Percentiles rank a stretch among this genome's conserved stretches.
phyloP scores from a whole-genome alignment of 768 basidiomycete genomes.

The Pulveroboletus frians region DNA sequence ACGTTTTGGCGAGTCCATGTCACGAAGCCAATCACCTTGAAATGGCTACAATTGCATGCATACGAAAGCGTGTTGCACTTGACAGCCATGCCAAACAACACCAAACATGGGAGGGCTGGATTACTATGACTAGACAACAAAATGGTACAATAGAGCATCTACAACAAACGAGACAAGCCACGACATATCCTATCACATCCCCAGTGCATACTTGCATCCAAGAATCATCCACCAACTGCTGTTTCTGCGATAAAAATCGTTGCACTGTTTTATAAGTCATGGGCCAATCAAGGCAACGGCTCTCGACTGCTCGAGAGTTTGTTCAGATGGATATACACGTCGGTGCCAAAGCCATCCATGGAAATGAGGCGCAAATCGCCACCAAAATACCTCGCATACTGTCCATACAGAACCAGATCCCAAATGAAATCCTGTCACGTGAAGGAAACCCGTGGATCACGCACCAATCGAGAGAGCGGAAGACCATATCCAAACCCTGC shows the following conservation, averaged over 20 bases:
- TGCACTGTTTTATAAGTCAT: no score
- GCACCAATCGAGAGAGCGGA: constrained; percentile 81
- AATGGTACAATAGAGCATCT: no score
- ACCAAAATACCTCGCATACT: constrained; percentile 94
- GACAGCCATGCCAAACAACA: constrained; percentile 8
- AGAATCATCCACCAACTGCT: background rate
- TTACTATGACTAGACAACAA: no score
- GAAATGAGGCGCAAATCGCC: constrained; percentile 88
- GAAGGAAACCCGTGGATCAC: constrained; percentile 21
- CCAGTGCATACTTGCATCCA: background rate
- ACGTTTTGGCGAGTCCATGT: constrained; percentile 65
- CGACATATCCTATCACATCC: no score
- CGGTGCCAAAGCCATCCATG: constrained; percentile 95
- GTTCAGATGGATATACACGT: constrained; percentile 89
- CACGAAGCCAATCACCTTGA: constrained; percentile 22
- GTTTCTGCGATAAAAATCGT: background rate
- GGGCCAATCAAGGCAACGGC: constrained; percentile 46
- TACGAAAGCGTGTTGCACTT: constrained; percentile 7
- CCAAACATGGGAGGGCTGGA: constrained; percentile 19
- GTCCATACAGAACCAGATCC: background rate
- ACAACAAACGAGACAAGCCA: no score
- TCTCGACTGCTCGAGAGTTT: constrained; percentile 80
- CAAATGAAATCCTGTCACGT: background rate
- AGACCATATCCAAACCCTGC: constrained; percentile 95
- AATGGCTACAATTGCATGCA: constrained; percentile 13